These are phyloP conservation scores for Fusarium sp. DNA, from an alignment of 2,329 filamentous ascomycete genomes.

Conservation along the genomic window DNA sequence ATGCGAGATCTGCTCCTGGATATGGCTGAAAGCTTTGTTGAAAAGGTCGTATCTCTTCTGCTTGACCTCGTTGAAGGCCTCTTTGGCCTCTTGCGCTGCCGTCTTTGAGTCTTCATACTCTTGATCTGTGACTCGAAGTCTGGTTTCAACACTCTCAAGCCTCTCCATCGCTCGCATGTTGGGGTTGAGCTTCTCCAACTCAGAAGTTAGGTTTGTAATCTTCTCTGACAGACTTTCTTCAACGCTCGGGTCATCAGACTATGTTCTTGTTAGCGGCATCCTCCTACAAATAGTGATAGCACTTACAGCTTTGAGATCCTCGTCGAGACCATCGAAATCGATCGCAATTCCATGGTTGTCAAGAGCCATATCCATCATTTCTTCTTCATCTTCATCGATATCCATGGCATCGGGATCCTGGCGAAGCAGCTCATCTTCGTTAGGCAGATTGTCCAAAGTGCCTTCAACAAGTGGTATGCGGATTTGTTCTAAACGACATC, in stretches of 20 bases:
- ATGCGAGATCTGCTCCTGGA: constrained; percentile 90
- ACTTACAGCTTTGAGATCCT: constrained; percentile 81
- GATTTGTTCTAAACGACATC: constrained; percentile 94
- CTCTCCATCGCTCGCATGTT: constrained; percentile 97
- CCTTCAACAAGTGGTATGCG: constrained; percentile 80
- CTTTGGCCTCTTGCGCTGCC: constrained; percentile 77
- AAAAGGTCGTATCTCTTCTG: constrained; percentile 88
- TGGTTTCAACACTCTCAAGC: constrained; percentile 83
- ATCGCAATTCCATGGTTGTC: constrained; percentile 93
- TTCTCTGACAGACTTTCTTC: constrained; percentile 83
- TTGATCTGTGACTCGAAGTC: constrained; percentile 84
- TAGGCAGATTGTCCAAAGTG: constrained; percentile 86
- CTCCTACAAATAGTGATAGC: not conserved
- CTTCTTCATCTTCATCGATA: constrained; percentile 75
- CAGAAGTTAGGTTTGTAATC: constrained; percentile 77
- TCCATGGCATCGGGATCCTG: constrained; percentile 92
- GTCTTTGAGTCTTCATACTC: constrained; percentile 89
- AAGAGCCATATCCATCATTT: constrained; percentile 71
- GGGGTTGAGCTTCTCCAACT: constrained; percentile 93
- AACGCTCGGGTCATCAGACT: constrained; percentile 75
- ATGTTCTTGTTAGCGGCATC: constrained; percentile 45
- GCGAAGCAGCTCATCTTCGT: constrained; percentile 82
- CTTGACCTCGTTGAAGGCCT: constrained; percentile 86
- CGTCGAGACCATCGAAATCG: constrained; percentile 83
- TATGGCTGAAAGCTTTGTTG: constrained; percentile 94